These are phyloP conservation scores for Grammothele lineata DNA, from an alignment of 768 basidiomycete genomes.

Conservation along the genomic window DNA sequence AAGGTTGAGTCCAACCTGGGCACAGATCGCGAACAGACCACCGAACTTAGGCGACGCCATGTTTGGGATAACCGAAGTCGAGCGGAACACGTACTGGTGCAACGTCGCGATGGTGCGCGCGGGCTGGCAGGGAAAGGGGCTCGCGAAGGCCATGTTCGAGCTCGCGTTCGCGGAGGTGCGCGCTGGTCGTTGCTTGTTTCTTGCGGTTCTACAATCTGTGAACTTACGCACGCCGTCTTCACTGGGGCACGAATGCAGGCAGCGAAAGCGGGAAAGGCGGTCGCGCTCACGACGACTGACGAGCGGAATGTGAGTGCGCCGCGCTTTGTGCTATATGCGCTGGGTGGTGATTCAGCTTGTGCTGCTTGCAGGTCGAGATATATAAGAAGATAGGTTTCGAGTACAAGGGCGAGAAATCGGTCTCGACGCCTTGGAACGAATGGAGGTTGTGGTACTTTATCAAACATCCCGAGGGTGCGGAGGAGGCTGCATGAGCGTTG, in stretches of 20 bases:
- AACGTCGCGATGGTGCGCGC: slow-evolving; percentile 9
- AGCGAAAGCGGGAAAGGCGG: slow-evolving; percentile 1
- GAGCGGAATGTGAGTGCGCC: slow-evolving; percentile 8
- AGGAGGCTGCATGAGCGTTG: too few species aligned
- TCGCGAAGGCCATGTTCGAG: slow-evolving; percentile 9
- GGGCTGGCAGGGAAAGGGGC: slow-evolving; percentile 15
- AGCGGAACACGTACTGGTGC: slow-evolving; percentile 14
- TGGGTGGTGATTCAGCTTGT: background rate
- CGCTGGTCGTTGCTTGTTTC: background rate
- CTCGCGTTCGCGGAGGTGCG: slow-evolving; percentile 7
- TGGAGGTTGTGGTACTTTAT: too few species aligned
- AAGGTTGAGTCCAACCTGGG: too few species aligned
- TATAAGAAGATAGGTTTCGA: slow-evolving; percentile 2
- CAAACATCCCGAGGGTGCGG: too few species aligned
- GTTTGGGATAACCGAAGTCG: background rate
- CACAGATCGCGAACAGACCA: background rate
- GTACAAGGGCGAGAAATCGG: background rate
- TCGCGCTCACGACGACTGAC: slow-evolving; percentile 12
- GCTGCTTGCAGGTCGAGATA: background rate
- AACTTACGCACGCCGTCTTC: too few species aligned
- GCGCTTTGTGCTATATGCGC: background rate
- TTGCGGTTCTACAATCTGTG: too few species aligned
- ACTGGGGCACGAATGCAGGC: slow-evolving; percentile 1
- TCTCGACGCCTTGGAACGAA: too few species aligned
- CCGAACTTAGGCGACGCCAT: background rate